Conservation (phyloP, 2,329 filamentous ascomycete species). For the Arthrobotrys sinensis region DNA sequence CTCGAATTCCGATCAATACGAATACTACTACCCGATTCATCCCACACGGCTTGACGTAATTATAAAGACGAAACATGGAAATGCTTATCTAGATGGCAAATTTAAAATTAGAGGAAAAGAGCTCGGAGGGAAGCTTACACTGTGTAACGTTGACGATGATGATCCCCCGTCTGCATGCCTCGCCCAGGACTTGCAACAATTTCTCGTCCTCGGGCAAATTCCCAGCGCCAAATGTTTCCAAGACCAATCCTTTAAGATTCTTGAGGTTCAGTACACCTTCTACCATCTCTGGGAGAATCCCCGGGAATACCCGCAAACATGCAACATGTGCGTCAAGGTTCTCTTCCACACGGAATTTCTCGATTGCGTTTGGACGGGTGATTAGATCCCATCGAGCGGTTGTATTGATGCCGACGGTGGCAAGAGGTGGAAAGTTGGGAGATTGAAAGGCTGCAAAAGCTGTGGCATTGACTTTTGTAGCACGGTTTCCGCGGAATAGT, state of each 20-base stretch:
- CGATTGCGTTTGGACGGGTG: conserved; percentile 79
- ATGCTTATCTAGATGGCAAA: conserved; percentile 60
- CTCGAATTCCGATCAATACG: not conserved
- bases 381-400: conserved; percentile 86
- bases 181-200: conserved; percentile 82
- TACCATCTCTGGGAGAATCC: conserved; percentile 93
- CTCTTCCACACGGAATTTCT: conserved; percentile 81
- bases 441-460: conserved; percentile 89
- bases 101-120: conserved; percentile 65
- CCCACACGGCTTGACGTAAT: conserved; percentile 36
- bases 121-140: conserved; percentile 73
- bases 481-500: conserved; percentile 88
- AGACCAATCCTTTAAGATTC: conserved; percentile 83
- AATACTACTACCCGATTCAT: not conserved
- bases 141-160: conserved; percentile 93
- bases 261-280: conserved; percentile 84
- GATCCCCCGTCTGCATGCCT: conserved; percentile 83
- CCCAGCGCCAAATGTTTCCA: conserved; percentile 94
- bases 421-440: conserved; percentile 87
- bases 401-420: conserved; percentile 83
- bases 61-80: conserved; percentile 66
- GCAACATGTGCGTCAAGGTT: conserved; percentile 89
- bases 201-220: conserved; percentile 89
- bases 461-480: conserved; percentile 88
- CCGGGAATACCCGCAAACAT: conserved; percentile 89